A percentile compares a stretch with the other conserved stretches of the same genome.
Evolutionary conservation across 1,284 basidiomycete species (phyloP).

Genomic region (Sanghuangporus sanghuang): DNA sequence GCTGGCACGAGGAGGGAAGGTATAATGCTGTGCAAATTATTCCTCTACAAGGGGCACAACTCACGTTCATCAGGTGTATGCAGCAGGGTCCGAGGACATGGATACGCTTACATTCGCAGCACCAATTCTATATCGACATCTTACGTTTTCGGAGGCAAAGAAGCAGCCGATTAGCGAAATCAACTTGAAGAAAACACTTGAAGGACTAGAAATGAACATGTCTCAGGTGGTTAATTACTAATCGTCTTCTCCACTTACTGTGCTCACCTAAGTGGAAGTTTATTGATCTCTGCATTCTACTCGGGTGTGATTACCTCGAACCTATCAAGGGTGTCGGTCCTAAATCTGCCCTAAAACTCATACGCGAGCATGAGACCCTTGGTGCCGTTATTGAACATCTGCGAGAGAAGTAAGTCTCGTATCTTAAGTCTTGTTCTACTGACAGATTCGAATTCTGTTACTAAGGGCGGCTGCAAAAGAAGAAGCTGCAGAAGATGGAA

Average conservation of each 20-base stretch:
- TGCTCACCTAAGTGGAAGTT: conserved; percentile 50
- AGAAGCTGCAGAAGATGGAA: conserved; percentile 46
- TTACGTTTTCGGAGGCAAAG: conserved; percentile 98
- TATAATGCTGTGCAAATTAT: conserved; percentile 24
- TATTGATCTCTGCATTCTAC: conserved; percentile 93
- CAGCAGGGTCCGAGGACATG: conserved; percentile 99
- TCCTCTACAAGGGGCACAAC: conserved; percentile 2
- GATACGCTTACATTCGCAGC: conserved; percentile 96
- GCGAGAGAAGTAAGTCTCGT: conserved; percentile 59
- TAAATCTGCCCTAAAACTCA: conserved; percentile 92
- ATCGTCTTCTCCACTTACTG: neutral
- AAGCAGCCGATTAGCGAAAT: conserved; percentile 98
- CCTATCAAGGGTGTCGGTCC: conserved; percentile 95
- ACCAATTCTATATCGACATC: conserved; percentile 89
- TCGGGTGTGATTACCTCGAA: conserved; percentile 98
- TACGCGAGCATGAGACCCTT: conserved; percentile 84
- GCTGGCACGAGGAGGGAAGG: conserved; percentile 91
- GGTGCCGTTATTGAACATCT: conserved; percentile 79
- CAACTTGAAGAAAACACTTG: conserved; percentile 74
- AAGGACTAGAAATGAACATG: conserved; percentile 92
- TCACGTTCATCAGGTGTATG: conserved; percentile 69
- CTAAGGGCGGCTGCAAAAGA: conserved; percentile 46
- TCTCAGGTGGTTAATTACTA: conserved; percentile 52
- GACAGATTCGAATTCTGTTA: neutral
- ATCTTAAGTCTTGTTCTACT: neutral